Base-by-base conservation (phyloP, 768 basidiomycete genomes). In the Tulasnella sp. region DNA sequence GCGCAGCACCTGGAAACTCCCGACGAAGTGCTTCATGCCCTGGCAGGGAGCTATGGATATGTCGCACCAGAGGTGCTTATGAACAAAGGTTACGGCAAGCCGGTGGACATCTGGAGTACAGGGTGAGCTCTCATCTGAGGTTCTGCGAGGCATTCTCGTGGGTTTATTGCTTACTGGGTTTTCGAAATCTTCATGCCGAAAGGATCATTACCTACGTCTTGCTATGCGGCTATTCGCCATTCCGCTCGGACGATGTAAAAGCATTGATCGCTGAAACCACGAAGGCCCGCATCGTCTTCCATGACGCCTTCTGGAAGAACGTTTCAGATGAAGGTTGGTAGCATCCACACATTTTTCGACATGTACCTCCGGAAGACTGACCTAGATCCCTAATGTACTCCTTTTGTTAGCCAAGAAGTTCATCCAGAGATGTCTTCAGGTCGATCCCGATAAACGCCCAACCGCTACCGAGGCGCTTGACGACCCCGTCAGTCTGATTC, bases 141-240 rank as follows among this genome's bases (percentile, higher is more conserved):
- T 15, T 5, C 15, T 38, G 5, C 15, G 34, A 38, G 7, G 34
- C 47, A 58, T 50, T 11, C 19, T 26, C 50, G 5, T 15, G 34
- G 2, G 44, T n/a, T 11, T 17, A 15, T 38, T 38, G 34, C 5
- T 38, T 15, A 38, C 34, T 38, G 34, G 26, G 17, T 60, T 15
- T 50, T 48, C 64, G 62, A 53, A 48, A 38, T 38, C 15, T 38
- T 15, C 15, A 15, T 38, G 34, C 34, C 15, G 7, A 7, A 38
- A 38, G 34, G 34, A 80, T 98, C 63, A 97, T 99, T 65, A 87
- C 94, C 17, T 98, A 96, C 71, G 90, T 96, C 55, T 77, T 98
- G 13, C 78, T 96, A 1, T 95, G 95, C 67, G 95, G 95, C 1
- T 98, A 98, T 73, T 84, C 88, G 1, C 96, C 96, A 0, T 98